Evolutionary conservation across 177 flowering plant species (phyloP), one percentile per base, ranked within the genome.

Genomic region (Vitis hybrid): DNA sequence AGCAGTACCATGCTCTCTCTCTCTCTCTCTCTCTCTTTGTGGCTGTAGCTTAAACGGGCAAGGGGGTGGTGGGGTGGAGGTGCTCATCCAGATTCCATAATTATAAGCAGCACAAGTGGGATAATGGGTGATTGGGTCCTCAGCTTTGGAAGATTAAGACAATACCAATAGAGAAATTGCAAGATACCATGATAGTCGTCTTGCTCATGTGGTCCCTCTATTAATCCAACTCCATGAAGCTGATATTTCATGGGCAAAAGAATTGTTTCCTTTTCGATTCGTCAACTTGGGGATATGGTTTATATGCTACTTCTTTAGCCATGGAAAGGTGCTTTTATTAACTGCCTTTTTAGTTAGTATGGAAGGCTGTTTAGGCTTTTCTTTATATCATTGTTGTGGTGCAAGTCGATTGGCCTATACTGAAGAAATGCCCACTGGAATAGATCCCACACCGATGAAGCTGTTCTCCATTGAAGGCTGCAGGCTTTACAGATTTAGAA

Each of bases 121-220:
- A 40, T 40, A 40, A 6, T 40, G 46, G 46, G 67, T 63, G 4
- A 54, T 52, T 48, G 69, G 67, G 72, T 65, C 66, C 61, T 68
- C 69, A 49, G 40, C 69, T 52, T 58, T 67, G 61, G 64, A 40
- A 58, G 80, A 73, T 66, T 60, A 66, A 70, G 80, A 77, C 76
- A 69, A 65, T 61, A 56, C 61, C 27, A 16, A 15, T 6, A 67
- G 16, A 65, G 67, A 60, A 35, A 54, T 66, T 56, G 19, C 59
- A 64, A 51, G 65, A 65, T 56, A 70, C 61, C 46, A 55, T 54
- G 56, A 21, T 52, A n/a, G 14, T 64, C 35, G 27, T 30, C 18
- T 56, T 5, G 1, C 12, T 16, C 35, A 60, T 30, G 77, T 78
- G 78, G 77, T 78, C 81, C 77, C 66, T 70, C 46, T 40, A 40